Evolutionary conservation across 164 flowering plant species (phyloP), one percentile per base, ranked within the genome.

Genomic region (Warburgia ugandensis): DNA sequence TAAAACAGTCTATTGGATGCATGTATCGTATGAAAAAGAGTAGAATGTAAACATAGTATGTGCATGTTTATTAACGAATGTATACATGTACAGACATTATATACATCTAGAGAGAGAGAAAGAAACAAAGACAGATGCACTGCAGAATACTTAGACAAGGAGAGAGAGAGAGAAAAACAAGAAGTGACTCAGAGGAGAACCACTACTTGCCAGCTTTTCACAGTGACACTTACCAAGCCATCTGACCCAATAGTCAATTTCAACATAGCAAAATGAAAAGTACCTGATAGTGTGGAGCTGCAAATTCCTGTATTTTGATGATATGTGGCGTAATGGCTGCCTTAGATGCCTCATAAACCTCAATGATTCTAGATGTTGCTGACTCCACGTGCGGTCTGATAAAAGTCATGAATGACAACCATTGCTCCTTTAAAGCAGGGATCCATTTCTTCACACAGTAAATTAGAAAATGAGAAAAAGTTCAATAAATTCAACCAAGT

Each of bases 241-340:
- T n/a, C n/a, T n/a, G n/a, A n/a, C n/a, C n/a, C n/a, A n/a, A n/a
- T 9, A 35, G 35, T 31, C 1, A 31, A 31, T 31, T 31, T 6
- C 10, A 31, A 31, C 1, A 45, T 6, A 46, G 37, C 17, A 44
- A n/a, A 20, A 28, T 16, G n/a, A 50, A 55, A 27, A 25, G 38
- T 71, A 85, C 98, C 96, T 85, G 80, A 59, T 55, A 75, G 59
- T 88, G 81, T 33, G 99, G 97, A 72, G 74, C 74, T 14, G 70
- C 73, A 56, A 75, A 12, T 60, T 88, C 79, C 54, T 74, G 85
- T 2, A 57, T 79, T 72, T 67, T 82, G 55, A 70, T 50, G 16
- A 84, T 23, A 41, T 82, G 94, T 19, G 97, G 95, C 55, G 68
- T 67, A 27, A 83, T 41, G 25, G 78, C 41, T 33, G 26, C 60